These are phyloP conservation scores for Carnegiea gigantea DNA, from an alignment of 179 eudicot genomes.

Conservation along the genomic window DNA sequence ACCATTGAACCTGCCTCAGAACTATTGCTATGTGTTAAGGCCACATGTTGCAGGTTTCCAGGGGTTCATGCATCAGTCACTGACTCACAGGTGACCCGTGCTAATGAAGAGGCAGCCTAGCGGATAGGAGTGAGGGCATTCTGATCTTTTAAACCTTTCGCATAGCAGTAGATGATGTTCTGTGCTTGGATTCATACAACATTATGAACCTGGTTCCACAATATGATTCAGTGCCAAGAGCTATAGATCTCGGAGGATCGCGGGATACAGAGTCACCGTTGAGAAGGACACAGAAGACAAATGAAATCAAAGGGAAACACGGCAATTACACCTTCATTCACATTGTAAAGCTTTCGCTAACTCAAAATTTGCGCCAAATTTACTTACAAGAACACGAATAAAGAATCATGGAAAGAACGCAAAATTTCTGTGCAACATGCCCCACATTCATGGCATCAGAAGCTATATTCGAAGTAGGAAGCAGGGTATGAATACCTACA, in stretches of 20 bases:
- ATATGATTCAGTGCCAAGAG: background rate
- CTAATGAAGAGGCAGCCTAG: background rate
- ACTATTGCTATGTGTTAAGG: no score
- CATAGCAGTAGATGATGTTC: background rate
- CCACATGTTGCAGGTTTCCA: no score
- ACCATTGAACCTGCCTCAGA: background rate
- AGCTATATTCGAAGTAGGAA: background rate
- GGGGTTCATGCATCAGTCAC: background rate
- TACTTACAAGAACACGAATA: constrained; percentile 33
- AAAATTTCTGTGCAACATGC: constrained; percentile 32
- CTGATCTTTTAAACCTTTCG: background rate
- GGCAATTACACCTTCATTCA: background rate
- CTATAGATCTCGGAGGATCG: background rate
- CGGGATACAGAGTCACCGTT: background rate
- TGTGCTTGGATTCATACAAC: background rate
- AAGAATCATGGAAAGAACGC: constrained; percentile 18
- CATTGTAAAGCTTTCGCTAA: constrained; percentile 15
- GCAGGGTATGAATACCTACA: background rate
- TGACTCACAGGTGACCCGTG: background rate
- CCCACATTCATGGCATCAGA: background rate
- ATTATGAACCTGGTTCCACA: background rate
- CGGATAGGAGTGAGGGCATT: background rate
- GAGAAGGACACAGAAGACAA: background rate
- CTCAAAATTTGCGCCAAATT: constrained; percentile 17
- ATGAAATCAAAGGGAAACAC: background rate